Base-by-base conservation (phyloP, 208 protist species). In the Leishmania gerbilli region DNA sequence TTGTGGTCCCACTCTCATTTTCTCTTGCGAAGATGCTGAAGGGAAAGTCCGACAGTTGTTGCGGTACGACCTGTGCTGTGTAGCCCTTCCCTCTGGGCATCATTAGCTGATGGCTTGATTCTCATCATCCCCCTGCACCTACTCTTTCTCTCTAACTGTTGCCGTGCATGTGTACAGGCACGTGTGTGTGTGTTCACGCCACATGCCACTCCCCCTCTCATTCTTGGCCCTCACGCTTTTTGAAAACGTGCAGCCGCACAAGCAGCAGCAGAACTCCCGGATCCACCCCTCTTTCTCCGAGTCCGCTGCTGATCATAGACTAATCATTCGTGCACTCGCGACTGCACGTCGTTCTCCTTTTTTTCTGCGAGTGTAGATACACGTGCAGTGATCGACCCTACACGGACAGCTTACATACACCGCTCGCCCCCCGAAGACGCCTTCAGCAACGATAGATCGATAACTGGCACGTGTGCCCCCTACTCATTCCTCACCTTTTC, bases 271-370 rank as follows among this genome's bases (percentile, higher is more conserved):
- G 8, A 74, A 47, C 69, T 74, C 21, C 45, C 27, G 9, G n/a
- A 27, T 47, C 34, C 37, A 34, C 3, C 17, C 27, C n/a, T 55
- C 27, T 55, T 74, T 51, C 0, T 24, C 21, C 21, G 27, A 37
- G 69, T 1, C 27, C 69, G 27, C 69, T 74, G 42, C 69, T 74
- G 4, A n/a, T 74, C 40, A 53, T 74, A 74, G 69, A 74, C n/a
- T 27, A 74, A 3, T 21, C 69, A 51, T 53, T 13, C 4, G 40
- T 7, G 21, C 19, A 74, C 8, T 74, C 2, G 45, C 5, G 45
- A 55, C 8, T 13, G 45, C 45, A 74, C 15, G 11, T 4, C 45
- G 17, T 15, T n/a, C 40, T 40, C 34, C 34, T 49, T 67, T 75
- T 40, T 79, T 75, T 72, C 21, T 4, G 42, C 6, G 69, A 31